Evolutionary conservation across 768 basidiomycete species (phyloP).

Genomic region (Porphyrellus cyaneotinctus): DNA sequence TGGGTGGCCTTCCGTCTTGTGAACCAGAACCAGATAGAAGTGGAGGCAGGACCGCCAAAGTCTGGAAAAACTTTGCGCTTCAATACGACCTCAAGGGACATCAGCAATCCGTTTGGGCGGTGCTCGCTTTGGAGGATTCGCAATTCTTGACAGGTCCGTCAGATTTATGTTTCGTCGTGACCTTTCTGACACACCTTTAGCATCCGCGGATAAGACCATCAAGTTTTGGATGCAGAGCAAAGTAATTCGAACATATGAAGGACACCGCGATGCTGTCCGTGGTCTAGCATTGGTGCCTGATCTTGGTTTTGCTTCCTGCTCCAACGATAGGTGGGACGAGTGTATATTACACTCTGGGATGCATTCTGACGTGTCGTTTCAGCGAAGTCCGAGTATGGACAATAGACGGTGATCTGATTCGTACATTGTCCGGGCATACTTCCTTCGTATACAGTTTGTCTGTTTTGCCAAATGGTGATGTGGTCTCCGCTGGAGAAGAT

Average conservation of each 20-base stretch:
- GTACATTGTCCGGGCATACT: conserved; percentile 88
- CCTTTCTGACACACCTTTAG: conserved; percentile 37
- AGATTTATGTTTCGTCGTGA: conserved; percentile 10
- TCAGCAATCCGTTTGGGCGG: conserved; percentile 92
- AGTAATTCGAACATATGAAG: conserved; percentile 67
- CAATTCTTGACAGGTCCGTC: conserved; percentile 75
- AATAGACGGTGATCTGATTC: conserved; percentile 69
- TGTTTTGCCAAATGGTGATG: conserved; percentile 73
- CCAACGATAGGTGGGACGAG: conserved; percentile 77
- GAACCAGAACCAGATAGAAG: not conserved
- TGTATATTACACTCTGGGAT: not conserved
- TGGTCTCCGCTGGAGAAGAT: conserved; percentile 93
- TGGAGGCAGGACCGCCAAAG: conserved; percentile 76
- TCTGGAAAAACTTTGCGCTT: conserved; percentile 80
- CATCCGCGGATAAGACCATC: conserved; percentile 93
- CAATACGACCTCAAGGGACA: conserved; percentile 79
- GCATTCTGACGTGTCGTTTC: not conserved
- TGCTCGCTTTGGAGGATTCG: conserved; percentile 71
- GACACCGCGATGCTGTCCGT: conserved; percentile 91
- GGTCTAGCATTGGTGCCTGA: conserved; percentile 76
- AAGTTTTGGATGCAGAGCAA: conserved; percentile 83
- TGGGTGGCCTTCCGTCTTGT: conserved; percentile 35
- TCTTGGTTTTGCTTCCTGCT: conserved; percentile 91
- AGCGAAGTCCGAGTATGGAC: conserved; percentile 95
- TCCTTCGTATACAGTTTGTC: conserved; percentile 94